Evolutionary conservation across 164 flowering plant species (phyloP).

Genomic region (Macadamia integrifolia): DNA sequence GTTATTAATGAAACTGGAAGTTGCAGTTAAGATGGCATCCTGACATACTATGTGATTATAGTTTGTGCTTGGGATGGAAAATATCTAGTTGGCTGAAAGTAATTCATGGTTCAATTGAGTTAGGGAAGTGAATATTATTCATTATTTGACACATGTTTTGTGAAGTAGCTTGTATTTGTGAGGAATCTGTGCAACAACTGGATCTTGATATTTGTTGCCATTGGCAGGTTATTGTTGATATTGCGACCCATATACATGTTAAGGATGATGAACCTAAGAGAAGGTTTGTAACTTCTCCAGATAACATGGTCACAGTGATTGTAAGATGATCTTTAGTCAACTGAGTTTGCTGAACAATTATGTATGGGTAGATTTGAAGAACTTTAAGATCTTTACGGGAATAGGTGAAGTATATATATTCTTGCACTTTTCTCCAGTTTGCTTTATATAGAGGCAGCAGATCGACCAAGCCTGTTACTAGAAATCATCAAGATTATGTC

Average conservation of each 20-base stretch:
- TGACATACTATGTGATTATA: not conserved
- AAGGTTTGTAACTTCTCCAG: slow-evolving; percentile 45
- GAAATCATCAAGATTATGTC: slow-evolving; percentile 74
- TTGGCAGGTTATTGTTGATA: slow-evolving; percentile 78
- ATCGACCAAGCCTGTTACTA: slow-evolving; percentile 77
- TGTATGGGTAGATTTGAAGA: no score
- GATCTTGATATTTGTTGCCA: slow-evolving; percentile 9
- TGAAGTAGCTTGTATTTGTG: not conserved
- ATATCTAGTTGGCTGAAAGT: not conserved
- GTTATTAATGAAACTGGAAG: no score
- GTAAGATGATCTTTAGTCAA: not conserved
- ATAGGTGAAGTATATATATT: not conserved
- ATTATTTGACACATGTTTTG: not conserved
- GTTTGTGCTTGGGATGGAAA: not conserved
- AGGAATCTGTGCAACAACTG: not conserved
- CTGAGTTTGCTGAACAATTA: no score
- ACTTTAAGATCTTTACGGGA: not conserved
- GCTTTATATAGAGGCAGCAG: slow-evolving; percentile 93
- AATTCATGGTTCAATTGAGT: not conserved
- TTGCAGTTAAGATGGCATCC: no score
- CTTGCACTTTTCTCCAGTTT: no score
- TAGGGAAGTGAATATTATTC: not conserved
- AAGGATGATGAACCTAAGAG: slow-evolving; percentile 87
- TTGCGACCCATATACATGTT: slow-evolving; percentile 74
- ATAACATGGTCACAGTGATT: not conserved